Base-by-base conservation (phyloP, 345 rosid species). In the Brassica incana region DNA sequence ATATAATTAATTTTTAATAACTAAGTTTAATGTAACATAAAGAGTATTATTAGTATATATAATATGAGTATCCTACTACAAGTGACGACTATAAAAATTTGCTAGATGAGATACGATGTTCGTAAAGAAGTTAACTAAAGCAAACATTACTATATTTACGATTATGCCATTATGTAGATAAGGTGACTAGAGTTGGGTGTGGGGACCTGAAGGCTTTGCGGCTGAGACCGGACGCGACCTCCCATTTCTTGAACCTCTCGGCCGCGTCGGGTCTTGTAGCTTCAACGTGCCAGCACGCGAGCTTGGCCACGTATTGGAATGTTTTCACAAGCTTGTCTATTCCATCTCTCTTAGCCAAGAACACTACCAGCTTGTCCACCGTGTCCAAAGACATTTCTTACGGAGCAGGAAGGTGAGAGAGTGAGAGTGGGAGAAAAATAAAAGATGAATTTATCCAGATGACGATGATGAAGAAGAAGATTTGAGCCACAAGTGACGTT, bases 311-410 rank as follows among this genome's bases (percentile, higher is more conserved):
- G 58, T 95, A 95, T 43, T 95, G 99, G 81, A 95, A 95, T 48
- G 99, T 95, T 85, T 95, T 95, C 70, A 95, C 98, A 20, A 95
- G 97, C 87, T 95, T 95, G 87, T 95, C 99, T 67, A 95, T 95
- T 54, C 99, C 99, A 25, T 95, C 99, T 82, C 98, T 79, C 81
- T 91, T 95, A 16, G 99, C 98, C 5, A 92, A 87, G 87, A 92
- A 95, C 81, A 91, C 83, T 25, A 95, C 98, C 33, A 95, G 86
- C 86, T 90, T 95, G 88, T 95, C 99, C 20, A 90, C 88, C 6
- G 90, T 82, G 88, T 95, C 99, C 64, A 4, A 81, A 66, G 79
- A 54, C 83, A 80, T 71, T 8, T 15, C 71, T 85, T 86, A 88
- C 85, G 75, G 85, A 9, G 68, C 76, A 18, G 2, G 67, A 50